A percentile compares a stretch with the other conserved stretches of the same genome.
phyloP scores from a whole-genome alignment of 129 eudicot species.

The Flaveria robusta region DNA sequence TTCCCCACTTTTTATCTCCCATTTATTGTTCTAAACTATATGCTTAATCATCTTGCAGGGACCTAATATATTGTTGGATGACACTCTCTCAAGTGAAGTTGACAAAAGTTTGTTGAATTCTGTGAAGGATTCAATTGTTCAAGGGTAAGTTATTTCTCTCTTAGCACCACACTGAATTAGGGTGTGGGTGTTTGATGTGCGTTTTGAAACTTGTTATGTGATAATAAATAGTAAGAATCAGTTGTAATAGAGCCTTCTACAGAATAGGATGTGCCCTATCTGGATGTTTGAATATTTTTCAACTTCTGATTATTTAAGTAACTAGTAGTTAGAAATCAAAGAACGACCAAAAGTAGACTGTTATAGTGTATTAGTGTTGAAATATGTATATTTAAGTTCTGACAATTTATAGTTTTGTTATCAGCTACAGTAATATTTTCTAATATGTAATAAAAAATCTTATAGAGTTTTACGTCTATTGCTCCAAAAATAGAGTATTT shows the following conservation, averaged over 20 bases:
- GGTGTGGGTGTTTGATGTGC: background rate
- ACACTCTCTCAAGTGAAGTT: conserved; percentile 95
- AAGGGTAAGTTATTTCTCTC: conserved; percentile 59
- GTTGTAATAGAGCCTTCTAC: background rate
- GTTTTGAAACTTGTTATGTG: background rate
- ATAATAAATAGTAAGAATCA: background rate
- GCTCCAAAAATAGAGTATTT: too few species aligned
- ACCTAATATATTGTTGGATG: conserved; percentile 89
- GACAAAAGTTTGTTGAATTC: conserved; percentile 87
- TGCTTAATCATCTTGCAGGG: conserved; percentile 52
- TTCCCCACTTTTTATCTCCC: background rate
- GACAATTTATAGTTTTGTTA: too few species aligned
- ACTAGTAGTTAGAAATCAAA: background rate
- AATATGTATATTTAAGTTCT: too few species aligned
- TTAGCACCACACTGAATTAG: background rate
- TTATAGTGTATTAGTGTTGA: too few species aligned
- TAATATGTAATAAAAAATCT: too few species aligned
- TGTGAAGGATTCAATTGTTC: conserved; percentile 98
- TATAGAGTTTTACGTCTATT: too few species aligned
- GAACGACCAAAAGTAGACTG: too few species aligned
- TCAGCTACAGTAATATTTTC: too few species aligned
- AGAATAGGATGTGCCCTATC: background rate
- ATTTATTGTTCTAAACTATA: conserved; percentile 19
- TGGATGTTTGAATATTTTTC: background rate
- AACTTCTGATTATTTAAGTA: background rate